Percentiles rank a stretch among this genome's conserved stretches.
phyloP scores from a whole-genome alignment of 2,329 filamentous ascomycete species.

The Xylariaceae sp. region DNA sequence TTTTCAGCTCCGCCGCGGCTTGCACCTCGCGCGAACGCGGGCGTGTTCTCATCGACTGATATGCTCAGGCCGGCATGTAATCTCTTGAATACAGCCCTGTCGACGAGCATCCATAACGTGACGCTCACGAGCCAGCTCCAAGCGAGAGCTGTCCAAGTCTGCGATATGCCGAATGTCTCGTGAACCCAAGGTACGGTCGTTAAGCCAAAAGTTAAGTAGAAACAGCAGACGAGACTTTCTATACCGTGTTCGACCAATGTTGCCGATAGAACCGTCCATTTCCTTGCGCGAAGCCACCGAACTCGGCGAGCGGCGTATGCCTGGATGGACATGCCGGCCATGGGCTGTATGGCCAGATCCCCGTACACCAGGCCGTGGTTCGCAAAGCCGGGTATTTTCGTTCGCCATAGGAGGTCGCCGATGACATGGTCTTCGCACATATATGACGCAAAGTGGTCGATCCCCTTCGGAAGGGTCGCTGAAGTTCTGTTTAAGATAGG shows the following conservation, averaged over 20 bases:
- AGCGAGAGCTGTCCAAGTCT: constrained; percentile 72
- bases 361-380: constrained; percentile 87
- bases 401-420: constrained; percentile 87
- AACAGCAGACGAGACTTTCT: constrained; percentile 83
- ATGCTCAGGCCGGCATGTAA: constrained; percentile 78
- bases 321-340: constrained; percentile 77
- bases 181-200: constrained; percentile 74
- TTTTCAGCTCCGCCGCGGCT: constrained; percentile 49
- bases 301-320: constrained; percentile 83
- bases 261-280: constrained; percentile 89
- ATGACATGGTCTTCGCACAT: constrained; percentile 99
- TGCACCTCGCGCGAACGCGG: constrained; percentile 69
- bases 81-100: constrained; percentile 74
- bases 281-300: constrained; percentile 90
- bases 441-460: constrained; percentile 93
- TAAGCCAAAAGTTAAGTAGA: constrained; percentile 79
- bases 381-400: constrained; percentile 66
- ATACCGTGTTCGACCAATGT: constrained; percentile 93
- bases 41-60: constrained; percentile 74
- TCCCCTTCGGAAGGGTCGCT: constrained; percentile 63
- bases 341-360: constrained; percentile 89
- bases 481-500: constrained; percentile 49
- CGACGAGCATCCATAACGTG: constrained; percentile 73
- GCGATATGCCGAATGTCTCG: constrained; percentile 57
- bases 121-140: constrained; percentile 72